Evolutionary conservation across 306 rosid genomes (phyloP).

Genomic region (Malus fusca): DNA sequence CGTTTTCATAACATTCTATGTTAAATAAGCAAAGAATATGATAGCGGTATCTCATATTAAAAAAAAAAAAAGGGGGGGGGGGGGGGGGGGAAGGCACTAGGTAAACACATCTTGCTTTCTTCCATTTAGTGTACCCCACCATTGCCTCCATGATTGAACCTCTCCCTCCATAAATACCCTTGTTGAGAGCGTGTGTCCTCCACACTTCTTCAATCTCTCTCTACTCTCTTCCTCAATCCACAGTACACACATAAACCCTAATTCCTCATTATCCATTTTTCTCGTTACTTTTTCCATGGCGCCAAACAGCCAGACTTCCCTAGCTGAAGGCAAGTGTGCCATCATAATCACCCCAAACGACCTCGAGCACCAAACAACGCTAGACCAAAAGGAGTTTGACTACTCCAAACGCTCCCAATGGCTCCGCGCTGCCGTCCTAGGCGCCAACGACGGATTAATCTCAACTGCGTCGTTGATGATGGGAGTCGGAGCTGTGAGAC

Average conservation of each 20-base stretch:
- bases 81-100: too few relatives aligned
- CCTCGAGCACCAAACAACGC: slow-evolving; percentile 45
- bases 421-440: slow-evolving; percentile 85
- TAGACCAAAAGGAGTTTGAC: slow-evolving; percentile 38
- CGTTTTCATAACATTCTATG: neutral
- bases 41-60: neutral
- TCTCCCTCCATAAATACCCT: slow-evolving; percentile 63
- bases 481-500: slow-evolving; percentile 91
- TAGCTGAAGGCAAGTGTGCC: slow-evolving; percentile 22
- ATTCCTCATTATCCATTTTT: neutral
- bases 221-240: neutral
- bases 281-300: slow-evolving; percentile 22
- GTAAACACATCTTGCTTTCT: neutral
- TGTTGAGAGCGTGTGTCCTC: slow-evolving; percentile 58
- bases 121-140: slow-evolving; percentile 29
- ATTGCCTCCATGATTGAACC: slow-evolving; percentile 14
- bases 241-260: neutral
- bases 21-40: neutral
- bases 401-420: slow-evolving; percentile 90
- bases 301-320: slow-evolving; percentile 27
- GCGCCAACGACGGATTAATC: slow-evolving; percentile 90
- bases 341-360: slow-evolving; percentile 25
- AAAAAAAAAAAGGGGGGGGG: too few relatives aligned
- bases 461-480: slow-evolving; percentile 89
- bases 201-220: slow-evolving; percentile 44